Evolutionary conservation across 2,329 filamentous ascomycete genomes (phyloP).

Genomic region (Claviceps sp.): DNA sequence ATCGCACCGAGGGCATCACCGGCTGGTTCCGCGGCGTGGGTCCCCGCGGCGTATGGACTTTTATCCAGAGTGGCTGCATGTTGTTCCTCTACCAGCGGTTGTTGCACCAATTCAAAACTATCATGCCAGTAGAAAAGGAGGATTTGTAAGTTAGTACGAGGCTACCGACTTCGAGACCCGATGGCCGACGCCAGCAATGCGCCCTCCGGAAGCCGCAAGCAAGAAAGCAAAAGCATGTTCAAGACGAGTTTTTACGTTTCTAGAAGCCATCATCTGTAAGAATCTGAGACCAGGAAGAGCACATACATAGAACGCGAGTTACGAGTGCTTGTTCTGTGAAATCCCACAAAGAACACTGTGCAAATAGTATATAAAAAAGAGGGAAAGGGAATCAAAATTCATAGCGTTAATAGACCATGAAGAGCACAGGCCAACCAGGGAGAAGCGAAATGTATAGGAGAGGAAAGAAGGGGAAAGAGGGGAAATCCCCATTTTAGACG

Average conservation of each 20-base stretch:
- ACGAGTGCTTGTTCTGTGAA: too few species aligned
- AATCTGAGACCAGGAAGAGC: too few species aligned
- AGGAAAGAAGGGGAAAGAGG: neutral
- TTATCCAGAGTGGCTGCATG: conserved; percentile 94
- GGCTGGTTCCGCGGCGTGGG: conserved; percentile 95
- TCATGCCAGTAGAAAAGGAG: conserved; percentile 20
- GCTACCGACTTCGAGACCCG: neutral
- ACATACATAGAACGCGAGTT: too few species aligned
- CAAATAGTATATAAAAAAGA: too few species aligned
- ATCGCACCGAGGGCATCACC: conserved; percentile 71
- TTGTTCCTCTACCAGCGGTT: conserved; percentile 87
- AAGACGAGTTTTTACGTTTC: neutral
- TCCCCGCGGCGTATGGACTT: conserved; percentile 89
- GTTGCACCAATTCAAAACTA: conserved; percentile 57
- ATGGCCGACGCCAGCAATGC: neutral
- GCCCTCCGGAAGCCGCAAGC: too few species aligned
- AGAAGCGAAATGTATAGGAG: neutral
- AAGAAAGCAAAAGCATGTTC: neutral
- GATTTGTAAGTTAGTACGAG: conserved; percentile 8
- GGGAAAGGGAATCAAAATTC: too few species aligned
- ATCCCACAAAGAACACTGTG: too few species aligned
- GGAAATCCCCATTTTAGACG: neutral
- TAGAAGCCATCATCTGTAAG: too few species aligned
- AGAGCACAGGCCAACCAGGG: too few species aligned
- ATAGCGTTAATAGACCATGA: too few species aligned